These are phyloP conservation scores for Ogataea henricii DNA, from an alignment of 805 yeast genomes.

Conservation along the genomic window DNA sequence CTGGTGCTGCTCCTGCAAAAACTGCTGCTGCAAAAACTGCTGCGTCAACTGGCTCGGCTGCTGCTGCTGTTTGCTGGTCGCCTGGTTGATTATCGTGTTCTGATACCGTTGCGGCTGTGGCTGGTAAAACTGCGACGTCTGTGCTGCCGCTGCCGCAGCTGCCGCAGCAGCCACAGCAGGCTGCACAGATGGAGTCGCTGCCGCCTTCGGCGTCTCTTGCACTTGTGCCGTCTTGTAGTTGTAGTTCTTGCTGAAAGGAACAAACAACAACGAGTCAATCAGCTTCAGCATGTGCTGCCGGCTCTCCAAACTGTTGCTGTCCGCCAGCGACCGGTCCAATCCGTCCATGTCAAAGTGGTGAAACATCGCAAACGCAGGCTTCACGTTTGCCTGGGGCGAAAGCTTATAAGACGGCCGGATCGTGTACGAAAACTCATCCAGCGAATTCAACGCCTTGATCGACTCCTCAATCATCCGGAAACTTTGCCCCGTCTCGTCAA, in stretches of 20 bases:
- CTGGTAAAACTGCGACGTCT: constrained; percentile 30
- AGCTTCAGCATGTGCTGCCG: constrained; percentile 28
- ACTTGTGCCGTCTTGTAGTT: constrained; percentile 25
- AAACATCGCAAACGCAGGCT: constrained; percentile 22
- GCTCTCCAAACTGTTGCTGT: constrained; percentile 18
- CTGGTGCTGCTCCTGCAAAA: constrained; percentile 36
- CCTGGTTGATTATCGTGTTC: constrained; percentile 28
- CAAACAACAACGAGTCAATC: constrained; percentile 35
- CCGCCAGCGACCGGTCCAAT: constrained; percentile 16
- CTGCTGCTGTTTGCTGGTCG: constrained; percentile 28
- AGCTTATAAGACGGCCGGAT: constrained; percentile 28
- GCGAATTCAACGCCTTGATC: constrained; percentile 27
- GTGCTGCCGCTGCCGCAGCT: constrained; percentile 15
- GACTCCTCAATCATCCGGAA: constrained; percentile 32
- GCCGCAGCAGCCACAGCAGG: neutral
- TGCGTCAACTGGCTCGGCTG: constrained; percentile 33
- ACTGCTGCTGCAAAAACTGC: constrained; percentile 34
- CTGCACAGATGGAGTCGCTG: constrained; percentile 6
- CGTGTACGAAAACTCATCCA: constrained; percentile 26
- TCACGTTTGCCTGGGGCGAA: constrained; percentile 7
- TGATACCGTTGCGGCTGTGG: constrained; percentile 31
- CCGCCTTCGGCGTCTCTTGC: constrained; percentile 8
- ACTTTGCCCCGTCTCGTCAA: constrained; percentile 28
- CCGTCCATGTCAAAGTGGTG: constrained; percentile 25
- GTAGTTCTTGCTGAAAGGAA: constrained; percentile 37